Evolutionary conservation across 441 rosid genomes (phyloP), one percentile per base, ranked within the genome.

Genomic region (Bruguiera hainesii): DNA sequence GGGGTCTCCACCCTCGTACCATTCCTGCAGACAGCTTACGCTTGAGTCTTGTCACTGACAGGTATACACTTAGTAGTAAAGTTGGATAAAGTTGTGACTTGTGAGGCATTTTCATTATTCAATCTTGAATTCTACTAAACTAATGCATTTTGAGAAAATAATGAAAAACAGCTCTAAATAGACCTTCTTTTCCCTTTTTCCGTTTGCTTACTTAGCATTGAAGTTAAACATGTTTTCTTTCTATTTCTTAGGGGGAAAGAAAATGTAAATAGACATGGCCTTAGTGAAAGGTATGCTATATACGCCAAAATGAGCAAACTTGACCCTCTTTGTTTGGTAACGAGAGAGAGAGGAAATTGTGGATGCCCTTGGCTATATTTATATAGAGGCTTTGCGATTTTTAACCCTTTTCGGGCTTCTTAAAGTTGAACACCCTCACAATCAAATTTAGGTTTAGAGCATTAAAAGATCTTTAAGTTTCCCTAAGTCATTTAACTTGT

Each of bases 1-100:
- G 83, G 90, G 82, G 83, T 58, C 86, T 91, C 29, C 84, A 86
- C 71, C 86, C 93, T 56, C 76, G 91, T 2, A 87, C 90, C 61
- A 82, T 94, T 70, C 98, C 99, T 56, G 75, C 89, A 18, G 84
- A 80, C 67, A 87, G 82, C 76, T 78, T 94, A 48, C 77, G 94
- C 58, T 80, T 89, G 80, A 87, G 88, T 83, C 94, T 91, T 64
- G 75, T 81, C 81, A 75, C 86, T 66, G 84, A 88, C 78, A 87
- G 98, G 98, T 93, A 81, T 78, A 50, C 29, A 52, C 23, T 42
- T 13, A 0, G 67, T 56, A 42, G 65, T 70, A 49, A 68, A 71
- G 68, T 66, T 71, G n/a, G 37, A 69, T 60, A 25, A 4, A 28
- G 42, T 5, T 33, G 37, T 6, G 0, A 29, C 46, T 15, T 13